phyloP scores from a whole-genome alignment of 345 rosid species.

The Pugionium cornutum region DNA sequence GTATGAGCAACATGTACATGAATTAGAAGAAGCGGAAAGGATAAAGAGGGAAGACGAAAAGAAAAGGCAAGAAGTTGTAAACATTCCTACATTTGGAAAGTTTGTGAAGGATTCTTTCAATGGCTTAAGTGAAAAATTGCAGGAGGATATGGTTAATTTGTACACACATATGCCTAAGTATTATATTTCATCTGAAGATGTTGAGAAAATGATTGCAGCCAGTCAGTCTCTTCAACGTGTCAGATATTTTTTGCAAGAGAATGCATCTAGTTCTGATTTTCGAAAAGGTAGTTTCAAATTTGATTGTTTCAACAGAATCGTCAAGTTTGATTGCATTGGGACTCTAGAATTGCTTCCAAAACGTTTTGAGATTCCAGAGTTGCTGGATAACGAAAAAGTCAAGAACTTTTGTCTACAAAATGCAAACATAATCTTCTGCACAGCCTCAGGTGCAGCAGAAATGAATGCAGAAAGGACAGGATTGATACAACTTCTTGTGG shows the following conservation, averaged over 20 bases:
- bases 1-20: constrained; percentile 11
- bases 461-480: constrained; percentile 9
- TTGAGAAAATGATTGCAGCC: constrained; percentile 33
- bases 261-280: neutral
- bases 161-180: constrained; percentile 43
- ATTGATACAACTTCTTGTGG: constrained; percentile 37
- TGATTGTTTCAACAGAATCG: constrained; percentile 2
- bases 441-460: constrained; percentile 44
- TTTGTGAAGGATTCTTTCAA: constrained; percentile 20
- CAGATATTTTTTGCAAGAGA: constrained; percentile 7
- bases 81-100: constrained; percentile 19
- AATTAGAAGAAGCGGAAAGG: neutral
- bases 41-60: neutral
- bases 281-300: neutral
- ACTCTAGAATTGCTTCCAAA: neutral
- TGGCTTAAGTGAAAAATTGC: neutral
- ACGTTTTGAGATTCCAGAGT: neutral
- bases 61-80: neutral
- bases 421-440: constrained; percentile 44
- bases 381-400: neutral
- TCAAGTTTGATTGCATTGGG: neutral
- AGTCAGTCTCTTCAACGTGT: constrained; percentile 20
- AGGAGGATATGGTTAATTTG: constrained; percentile 36
- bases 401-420: constrained; percentile 36
- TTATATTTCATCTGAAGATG: constrained; percentile 26